A percentile compares a stretch with the other conserved stretches of the same genome.
phyloP scores from a whole-genome alignment of 2,329 filamentous ascomycete species.

The Aspergillus tubingensis region DNA sequence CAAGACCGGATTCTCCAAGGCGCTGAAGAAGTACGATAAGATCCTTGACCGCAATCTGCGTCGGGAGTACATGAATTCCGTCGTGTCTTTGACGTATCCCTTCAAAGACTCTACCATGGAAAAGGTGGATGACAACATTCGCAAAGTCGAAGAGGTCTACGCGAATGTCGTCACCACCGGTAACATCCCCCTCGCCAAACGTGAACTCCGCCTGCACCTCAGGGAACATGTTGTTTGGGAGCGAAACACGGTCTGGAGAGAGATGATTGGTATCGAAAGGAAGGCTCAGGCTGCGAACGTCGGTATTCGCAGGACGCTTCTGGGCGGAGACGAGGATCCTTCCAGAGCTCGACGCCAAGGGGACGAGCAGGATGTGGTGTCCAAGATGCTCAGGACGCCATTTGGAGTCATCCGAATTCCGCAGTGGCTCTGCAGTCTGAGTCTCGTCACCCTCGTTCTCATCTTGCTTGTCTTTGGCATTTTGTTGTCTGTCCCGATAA shows the following conservation, averaged over 20 bases:
- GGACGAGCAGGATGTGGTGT: slow-evolving; percentile 68
- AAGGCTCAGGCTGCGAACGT: slow-evolving; percentile 93
- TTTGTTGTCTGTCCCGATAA: slow-evolving; percentile 75
- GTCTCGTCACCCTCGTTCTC: slow-evolving; percentile 72
- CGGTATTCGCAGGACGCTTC: slow-evolving; percentile 73
- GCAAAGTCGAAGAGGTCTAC: slow-evolving; percentile 75
- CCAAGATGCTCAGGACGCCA: slow-evolving; percentile 75
- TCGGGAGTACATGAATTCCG: slow-evolving; percentile 69
- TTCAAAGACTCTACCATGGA: slow-evolving; percentile 75
- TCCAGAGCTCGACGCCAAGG: slow-evolving; percentile 75
- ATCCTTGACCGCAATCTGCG: slow-evolving; percentile 82
- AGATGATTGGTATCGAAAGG: slow-evolving; percentile 97
- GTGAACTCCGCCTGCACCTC: slow-evolving; percentile 85
- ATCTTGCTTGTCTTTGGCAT: slow-evolving; percentile 73
- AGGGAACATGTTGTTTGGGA: slow-evolving; percentile 99
- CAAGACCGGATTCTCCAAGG: slow-evolving; percentile 93
- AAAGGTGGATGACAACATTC: slow-evolving; percentile 70
- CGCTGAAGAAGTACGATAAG: slow-evolving; percentile 98
- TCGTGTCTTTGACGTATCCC: slow-evolving; percentile 76
- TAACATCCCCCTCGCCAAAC: slow-evolving; percentile 73
- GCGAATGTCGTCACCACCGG: slow-evolving; percentile 79
- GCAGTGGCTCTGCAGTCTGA: slow-evolving; percentile 78
- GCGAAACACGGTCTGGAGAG: slow-evolving; percentile 96
- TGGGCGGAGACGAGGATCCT: slow-evolving; percentile 72
- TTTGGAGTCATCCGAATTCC: slow-evolving; percentile 76